Base-by-base conservation (phyloP, 116 monocot genomes). In the Papilionanthe hybrid region DNA sequence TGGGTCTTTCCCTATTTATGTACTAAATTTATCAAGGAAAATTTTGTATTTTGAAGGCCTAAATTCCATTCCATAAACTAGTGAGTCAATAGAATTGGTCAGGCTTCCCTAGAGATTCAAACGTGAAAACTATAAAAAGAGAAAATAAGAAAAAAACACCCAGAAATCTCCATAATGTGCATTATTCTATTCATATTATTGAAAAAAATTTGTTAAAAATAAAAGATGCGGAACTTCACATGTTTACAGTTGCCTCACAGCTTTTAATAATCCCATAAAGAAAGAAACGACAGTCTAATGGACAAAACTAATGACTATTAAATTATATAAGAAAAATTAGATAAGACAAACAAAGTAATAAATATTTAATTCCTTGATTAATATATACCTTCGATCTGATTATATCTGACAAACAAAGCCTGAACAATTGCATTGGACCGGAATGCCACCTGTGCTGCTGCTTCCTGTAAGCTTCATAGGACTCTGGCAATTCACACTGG, bases 361-460 rank as follows among this genome's bases (percentile, higher is more conserved):
- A 72, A 72, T 1, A 37, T 30, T 5, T 32, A 72, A 72, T 37
- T 37, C 17, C 19, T 11, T 15, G 72, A 72, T 19, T 37, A 72
- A 63, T 29, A 55, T 72, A 69, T 75, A 95, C 95, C 93, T 95
- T 91, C 77, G 95, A 89, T 29, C 48, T 76, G 47, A 95, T 67
- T 45, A 95, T 84, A 11, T 86, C 85, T 4, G 93, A 93, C 72
- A 95, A 86, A 65, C 95, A 95, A 32, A 95, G 43, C 0, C 91
- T 87, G 63, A 95, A 92, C 6, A 95, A 87, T 23, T 95, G 95
- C 95, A 95, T 95, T 17, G 95, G 95, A 13, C 95, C 95, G 32
- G 95, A 95, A 77, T 95, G 95, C 95, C 95, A 95, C 78, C 95
- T 81, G 75, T 95, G 91, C 58, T 95, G 95, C 79, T 95, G 95